These are phyloP conservation scores for Populus hybrid DNA, from an alignment of 441 rosid species.

Conservation along the genomic window DNA sequence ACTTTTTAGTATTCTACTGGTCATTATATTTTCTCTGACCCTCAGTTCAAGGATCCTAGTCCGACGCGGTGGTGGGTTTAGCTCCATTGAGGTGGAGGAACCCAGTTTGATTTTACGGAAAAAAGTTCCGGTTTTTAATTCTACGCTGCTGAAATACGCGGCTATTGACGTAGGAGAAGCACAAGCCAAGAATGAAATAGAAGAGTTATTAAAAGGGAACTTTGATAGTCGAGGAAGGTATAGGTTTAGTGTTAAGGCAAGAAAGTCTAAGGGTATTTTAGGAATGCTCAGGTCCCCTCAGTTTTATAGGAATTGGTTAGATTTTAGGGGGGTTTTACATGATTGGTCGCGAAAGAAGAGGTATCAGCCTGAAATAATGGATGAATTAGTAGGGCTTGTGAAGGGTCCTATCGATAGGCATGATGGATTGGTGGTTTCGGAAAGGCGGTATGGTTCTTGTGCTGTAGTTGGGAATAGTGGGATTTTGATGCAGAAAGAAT, in stretches of 20 bases:
- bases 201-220: constrained; percentile 58
- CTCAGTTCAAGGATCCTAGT: constrained; percentile 51
- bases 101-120: not conserved
- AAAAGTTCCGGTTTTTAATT: constrained; percentile 42
- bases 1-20: constrained; percentile 51
- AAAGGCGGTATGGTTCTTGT: constrained; percentile 57
- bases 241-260: constrained; percentile 30
- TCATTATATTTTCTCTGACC: constrained; percentile 49
- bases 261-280: constrained; percentile 31
- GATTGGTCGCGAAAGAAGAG: constrained; percentile 54
- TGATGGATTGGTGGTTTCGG: constrained; percentile 34
- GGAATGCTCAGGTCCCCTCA: constrained; percentile 52
- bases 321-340: constrained; percentile 56
- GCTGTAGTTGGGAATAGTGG: constrained; percentile 96
- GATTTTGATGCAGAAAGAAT: constrained; percentile 48
- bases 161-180: constrained; percentile 58
- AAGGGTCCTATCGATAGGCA: constrained; percentile 57
- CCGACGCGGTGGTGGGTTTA: constrained; percentile 36
- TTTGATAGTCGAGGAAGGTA: constrained; percentile 39
- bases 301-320: constrained; percentile 67
- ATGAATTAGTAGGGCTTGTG: constrained; percentile 48
- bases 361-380: constrained; percentile 52
- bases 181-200: constrained; percentile 52
- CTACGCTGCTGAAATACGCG: constrained; percentile 66
- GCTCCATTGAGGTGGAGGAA: constrained; percentile 32